These are phyloP conservation scores for Fragaria iinumae DNA, from an alignment of 306 rosid species.

Conservation along the genomic window DNA sequence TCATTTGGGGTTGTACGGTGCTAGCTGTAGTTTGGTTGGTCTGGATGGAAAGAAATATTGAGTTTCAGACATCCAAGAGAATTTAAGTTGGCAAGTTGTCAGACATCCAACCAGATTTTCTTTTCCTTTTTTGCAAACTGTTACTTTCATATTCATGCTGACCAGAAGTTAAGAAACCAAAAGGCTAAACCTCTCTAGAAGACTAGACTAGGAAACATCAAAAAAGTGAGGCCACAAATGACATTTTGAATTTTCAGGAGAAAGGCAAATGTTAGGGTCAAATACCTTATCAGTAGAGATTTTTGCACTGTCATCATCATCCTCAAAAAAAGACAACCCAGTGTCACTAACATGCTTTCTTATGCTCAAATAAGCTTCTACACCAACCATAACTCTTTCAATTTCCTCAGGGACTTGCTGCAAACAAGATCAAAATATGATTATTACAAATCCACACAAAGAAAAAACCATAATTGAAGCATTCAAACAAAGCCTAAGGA, in stretches of 20 bases:
- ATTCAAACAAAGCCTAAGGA: neutral
- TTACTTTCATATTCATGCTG: neutral
- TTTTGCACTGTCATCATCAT: conserved; percentile 54
- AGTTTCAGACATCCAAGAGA: neutral
- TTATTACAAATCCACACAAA: neutral
- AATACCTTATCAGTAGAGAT: conserved; percentile 59
- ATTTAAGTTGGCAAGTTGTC: neutral
- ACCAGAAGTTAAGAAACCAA: neutral
- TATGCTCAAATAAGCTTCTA: conserved; percentile 96
- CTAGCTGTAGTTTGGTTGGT: no score
- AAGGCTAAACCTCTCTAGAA: neutral
- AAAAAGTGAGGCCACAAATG: neutral
- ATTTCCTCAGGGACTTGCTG: conserved; percentile 99
- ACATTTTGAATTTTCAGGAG: neutral
- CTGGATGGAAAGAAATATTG: no score
- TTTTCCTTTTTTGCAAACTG: neutral
- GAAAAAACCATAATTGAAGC: neutral
- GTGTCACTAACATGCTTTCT: conserved; percentile 64
- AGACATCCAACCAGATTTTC: neutral
- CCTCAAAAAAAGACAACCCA: conserved; percentile 82
- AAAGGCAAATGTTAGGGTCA: neutral
- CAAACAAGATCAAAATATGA: neutral
- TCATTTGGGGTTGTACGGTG: no score
- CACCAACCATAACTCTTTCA: conserved; percentile 86
- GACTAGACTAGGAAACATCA: neutral